A percentile compares a stretch with the other conserved stretches of the same genome.
Conservation (phyloP, 306 rosid species). For the Vicia villosa region DNA sequence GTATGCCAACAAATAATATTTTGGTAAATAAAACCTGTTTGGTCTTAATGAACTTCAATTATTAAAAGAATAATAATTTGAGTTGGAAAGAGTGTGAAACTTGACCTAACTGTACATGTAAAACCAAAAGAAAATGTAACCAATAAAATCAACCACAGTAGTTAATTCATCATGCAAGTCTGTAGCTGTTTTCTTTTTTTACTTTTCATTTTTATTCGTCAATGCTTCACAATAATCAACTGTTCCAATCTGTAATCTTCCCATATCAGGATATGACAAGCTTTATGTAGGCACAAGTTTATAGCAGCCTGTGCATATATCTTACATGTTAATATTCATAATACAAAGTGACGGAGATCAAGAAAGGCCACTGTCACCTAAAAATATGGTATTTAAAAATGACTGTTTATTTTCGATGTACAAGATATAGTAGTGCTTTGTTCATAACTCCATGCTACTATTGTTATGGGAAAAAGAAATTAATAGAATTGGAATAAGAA, state of each 20-base stretch:
- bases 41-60: slow-evolving; percentile 7
- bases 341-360: neutral
- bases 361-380: neutral
- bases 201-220: slow-evolving; percentile 13
- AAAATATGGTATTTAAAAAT: neutral
- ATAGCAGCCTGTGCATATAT: neutral
- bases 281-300: neutral
- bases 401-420: neutral
- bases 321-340: neutral
- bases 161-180: neutral
- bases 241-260: neutral
- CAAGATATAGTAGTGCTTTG: neutral
- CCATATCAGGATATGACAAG: neutral
- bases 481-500: too few relatives aligned
- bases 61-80: neutral
- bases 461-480: too few relatives aligned
- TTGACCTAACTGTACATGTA: slow-evolving; percentile 1
- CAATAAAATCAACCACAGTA: slow-evolving; percentile 2
- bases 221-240: slow-evolving; percentile 18
- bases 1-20: neutral
- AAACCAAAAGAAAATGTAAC: slow-evolving; percentile 5
- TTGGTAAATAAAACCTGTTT: neutral
- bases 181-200: neutral
- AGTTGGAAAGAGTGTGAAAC: neutral
- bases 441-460: neutral